A percentile compares a stretch with the other conserved stretches of the same genome.
These are phyloP conservation scores for Backusella australiensis DNA, from an alignment of 192 early-diverging fungal genomes.

Conservation along the genomic window DNA sequence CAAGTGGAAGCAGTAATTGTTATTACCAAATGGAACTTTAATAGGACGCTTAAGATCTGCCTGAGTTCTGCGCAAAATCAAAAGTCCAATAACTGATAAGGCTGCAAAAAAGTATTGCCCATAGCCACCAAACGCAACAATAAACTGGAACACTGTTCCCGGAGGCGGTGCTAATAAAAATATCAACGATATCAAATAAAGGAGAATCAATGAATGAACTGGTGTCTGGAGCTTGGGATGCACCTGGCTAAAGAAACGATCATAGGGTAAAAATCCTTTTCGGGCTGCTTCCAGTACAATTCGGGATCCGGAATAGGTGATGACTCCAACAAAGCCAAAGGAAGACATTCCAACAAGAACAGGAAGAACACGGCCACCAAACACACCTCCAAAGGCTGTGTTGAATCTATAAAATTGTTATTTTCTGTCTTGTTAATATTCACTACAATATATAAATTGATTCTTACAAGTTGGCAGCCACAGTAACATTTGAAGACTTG, in stretches of 20 bases:
- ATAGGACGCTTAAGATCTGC: conserved; percentile 8
- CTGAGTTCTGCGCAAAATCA: conserved; percentile 10
- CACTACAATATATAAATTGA: background rate
- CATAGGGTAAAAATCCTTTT: conserved; percentile 50
- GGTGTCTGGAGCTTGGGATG: conserved; percentile 22
- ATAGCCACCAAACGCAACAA: conserved; percentile 13
- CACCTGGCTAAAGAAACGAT: conserved; percentile 35
- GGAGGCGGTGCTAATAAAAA: background rate
- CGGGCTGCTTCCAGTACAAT: conserved; percentile 51
- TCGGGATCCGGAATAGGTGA: conserved; percentile 27
- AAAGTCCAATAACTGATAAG: conserved; percentile 12
- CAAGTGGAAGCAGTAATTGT: background rate
- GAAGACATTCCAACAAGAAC: conserved; percentile 41
- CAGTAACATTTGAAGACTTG: background rate
- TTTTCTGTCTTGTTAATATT: background rate
- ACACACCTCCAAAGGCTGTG: conserved; percentile 19
- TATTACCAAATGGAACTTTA: background rate
- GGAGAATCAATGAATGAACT: background rate
- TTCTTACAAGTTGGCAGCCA: background rate
- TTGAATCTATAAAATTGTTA: conserved; percentile 42
- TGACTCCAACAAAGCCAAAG: background rate
- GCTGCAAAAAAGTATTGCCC: conserved; percentile 11
- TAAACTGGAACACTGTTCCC: conserved; percentile 14
- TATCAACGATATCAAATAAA: background rate
- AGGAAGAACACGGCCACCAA: conserved; percentile 44